These are phyloP conservation scores for Cudoniella acicularis DNA, from an alignment of 495 filamentous ascomycete genomes.

Conservation along the genomic window DNA sequence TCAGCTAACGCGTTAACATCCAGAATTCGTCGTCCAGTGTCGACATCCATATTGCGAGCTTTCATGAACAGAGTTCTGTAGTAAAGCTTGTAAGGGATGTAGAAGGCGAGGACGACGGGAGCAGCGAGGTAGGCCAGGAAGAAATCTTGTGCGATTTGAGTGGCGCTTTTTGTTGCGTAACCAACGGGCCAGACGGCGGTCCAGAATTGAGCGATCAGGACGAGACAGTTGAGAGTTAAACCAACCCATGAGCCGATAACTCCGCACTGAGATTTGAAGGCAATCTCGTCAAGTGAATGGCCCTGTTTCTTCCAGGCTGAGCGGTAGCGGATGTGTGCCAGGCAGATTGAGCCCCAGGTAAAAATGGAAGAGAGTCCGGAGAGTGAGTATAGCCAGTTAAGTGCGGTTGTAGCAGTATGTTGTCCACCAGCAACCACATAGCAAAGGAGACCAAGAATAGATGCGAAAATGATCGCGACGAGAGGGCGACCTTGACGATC, in stretches of 20 bases:
- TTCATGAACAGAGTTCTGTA: conserved; percentile 66
- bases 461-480: conserved; percentile 65
- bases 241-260: conserved; percentile 82
- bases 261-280: conserved; percentile 78
- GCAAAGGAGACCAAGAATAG: conserved; percentile 67
- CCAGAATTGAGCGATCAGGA: conserved; percentile 93
- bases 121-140: conserved; percentile 80
- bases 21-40: conserved; percentile 84
- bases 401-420: conserved; percentile 54
- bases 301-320: conserved; percentile 71
- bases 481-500: conserved; percentile 81
- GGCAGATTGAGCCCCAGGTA: conserved; percentile 89
- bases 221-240: conserved; percentile 70
- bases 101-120: conserved; percentile 74
- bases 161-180: conserved; percentile 37
- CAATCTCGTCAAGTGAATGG: conserved; percentile 68
- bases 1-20: conserved; percentile 71
- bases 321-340: conserved; percentile 91
- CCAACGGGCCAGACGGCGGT: conserved; percentile 77
- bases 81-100: conserved; percentile 75
- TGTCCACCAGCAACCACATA: conserved; percentile 71
- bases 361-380: conserved; percentile 88
- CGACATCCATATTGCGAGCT: conserved; percentile 72
- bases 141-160: conserved; percentile 56
- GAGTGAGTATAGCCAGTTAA: conserved; percentile 86